These are phyloP conservation scores for Erysimum cheiri DNA, from an alignment of 441 rosid genomes.

Conservation along the genomic window DNA sequence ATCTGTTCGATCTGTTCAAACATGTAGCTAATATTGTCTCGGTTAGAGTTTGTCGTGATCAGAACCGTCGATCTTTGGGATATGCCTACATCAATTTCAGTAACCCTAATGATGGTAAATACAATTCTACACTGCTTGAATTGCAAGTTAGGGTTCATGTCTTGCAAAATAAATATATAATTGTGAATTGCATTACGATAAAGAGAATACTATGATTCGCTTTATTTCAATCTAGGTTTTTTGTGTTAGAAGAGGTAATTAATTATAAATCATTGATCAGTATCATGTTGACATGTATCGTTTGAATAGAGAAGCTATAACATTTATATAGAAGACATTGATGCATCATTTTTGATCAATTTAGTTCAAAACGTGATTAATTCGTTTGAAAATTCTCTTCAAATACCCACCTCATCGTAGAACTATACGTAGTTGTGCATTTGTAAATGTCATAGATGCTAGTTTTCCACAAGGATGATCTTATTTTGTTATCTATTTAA, in stretches of 20 bases:
- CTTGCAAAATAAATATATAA: background rate
- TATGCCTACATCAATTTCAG: constrained; percentile 71
- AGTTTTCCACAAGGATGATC: background rate
- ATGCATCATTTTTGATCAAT: background rate
- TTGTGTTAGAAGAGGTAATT: background rate
- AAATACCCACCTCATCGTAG: background rate
- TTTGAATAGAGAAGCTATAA: background rate
- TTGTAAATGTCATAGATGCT: background rate
- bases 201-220: background rate
- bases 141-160: constrained; percentile 6
- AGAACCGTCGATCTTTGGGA: constrained; percentile 56
- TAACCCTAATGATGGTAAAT: constrained; percentile 62
- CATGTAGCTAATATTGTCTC: constrained; percentile 61
- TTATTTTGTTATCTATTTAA: background rate
- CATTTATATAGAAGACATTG: background rate
- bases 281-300: background rate
- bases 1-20: constrained; percentile 63
- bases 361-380: background rate
- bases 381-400: background rate
- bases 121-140: background rate
- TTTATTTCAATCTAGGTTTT: background rate
- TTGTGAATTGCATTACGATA: background rate
- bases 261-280: background rate
- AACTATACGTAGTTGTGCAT: background rate
- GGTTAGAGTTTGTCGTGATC: constrained; percentile 71